A percentile compares a stretch with the other conserved stretches of the same genome.
These are phyloP conservation scores for Lentinula sp. DNA, from an alignment of 768 basidiomycete species.

Conservation along the genomic window DNA sequence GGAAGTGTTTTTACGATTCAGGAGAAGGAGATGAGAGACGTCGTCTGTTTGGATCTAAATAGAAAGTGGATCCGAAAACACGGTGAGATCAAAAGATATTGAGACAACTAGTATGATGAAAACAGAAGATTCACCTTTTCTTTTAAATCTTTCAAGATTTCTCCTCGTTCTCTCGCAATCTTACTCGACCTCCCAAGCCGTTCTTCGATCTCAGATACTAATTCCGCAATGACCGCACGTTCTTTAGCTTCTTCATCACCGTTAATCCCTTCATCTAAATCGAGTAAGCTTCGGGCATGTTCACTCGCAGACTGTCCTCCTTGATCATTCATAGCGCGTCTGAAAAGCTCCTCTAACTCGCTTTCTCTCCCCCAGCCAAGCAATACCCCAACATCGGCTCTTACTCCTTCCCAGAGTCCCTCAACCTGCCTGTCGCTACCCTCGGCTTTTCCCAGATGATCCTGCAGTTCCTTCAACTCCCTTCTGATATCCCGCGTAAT, in stretches of 20 bases:
- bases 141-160: slow-evolving; percentile 90
- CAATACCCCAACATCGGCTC: slow-evolving; percentile 57
- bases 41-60: slow-evolving; percentile 89
- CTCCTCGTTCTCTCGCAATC: slow-evolving; percentile 78
- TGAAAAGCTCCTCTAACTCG: slow-evolving; percentile 57
- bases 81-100: too few species aligned
- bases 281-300: slow-evolving; percentile 19
- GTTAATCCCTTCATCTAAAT: slow-evolving; percentile 63
- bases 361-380: slow-evolving; percentile 30
- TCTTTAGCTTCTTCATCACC: slow-evolving; percentile 68
- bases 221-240: slow-evolving; percentile 55
- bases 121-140: slow-evolving; percentile 64
- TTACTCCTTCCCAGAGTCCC: slow-evolving; percentile 65
- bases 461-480: slow-evolving; percentile 73
- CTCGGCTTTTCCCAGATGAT: slow-evolving; percentile 69
- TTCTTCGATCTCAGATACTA: slow-evolving; percentile 75
- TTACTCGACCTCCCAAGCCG: slow-evolving; percentile 71
- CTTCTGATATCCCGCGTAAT: slow-evolving; percentile 65
- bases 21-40: slow-evolving; percentile 87
- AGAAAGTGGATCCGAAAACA: too few species aligned
- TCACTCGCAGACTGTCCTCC: slow-evolving; percentile 17
- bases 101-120: too few species aligned
- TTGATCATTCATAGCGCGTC: slow-evolving; percentile 25
- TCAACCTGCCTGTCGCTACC: slow-evolving; percentile 74
- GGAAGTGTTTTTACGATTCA: slow-evolving; percentile 79